Percentiles rank a stretch among this genome's conserved stretches.
Evolutionary conservation across 768 basidiomycete species (phyloP).

Genomic region (Cystobasidium onofrii): DNA sequence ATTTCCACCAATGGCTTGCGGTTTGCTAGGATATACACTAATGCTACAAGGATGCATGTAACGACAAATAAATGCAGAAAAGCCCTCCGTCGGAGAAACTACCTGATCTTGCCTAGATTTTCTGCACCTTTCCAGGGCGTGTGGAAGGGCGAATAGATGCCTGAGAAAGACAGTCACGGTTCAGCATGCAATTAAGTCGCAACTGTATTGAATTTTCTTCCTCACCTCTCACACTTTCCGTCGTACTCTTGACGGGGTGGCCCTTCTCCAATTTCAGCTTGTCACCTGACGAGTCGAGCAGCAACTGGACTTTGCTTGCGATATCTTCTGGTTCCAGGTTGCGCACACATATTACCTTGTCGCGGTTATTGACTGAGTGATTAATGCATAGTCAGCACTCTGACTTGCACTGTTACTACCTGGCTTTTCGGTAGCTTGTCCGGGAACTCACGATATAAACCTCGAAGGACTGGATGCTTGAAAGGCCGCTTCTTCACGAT

Average conservation of each 20-base stretch:
- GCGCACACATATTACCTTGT: conserved; percentile 78
- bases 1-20: not conserved
- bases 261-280: conserved; percentile 73
- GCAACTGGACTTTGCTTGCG: conserved; percentile 66
- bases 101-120: conserved; percentile 16
- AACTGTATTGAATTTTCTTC: conserved; percentile 49
- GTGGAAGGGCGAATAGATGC: conserved; percentile 27
- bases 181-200: not conserved
- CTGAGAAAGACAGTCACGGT: not conserved
- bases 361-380: conserved; percentile 65
- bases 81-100: too few species aligned
- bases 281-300: conserved; percentile 77
- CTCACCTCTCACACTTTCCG: conserved; percentile 74
- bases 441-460: conserved; percentile 63
- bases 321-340: conserved; percentile 65
- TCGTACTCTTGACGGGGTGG: conserved; percentile 64
- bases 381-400: not conserved
- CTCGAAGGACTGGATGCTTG: conserved; percentile 70
- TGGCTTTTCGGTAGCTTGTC: not conserved
- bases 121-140: conserved; percentile 1
- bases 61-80: not conserved
- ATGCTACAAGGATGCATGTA: not conserved
- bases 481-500: conserved; percentile 68
- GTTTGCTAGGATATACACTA: not conserved
- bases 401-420: too few species aligned